Evolutionary conservation across 768 basidiomycete species (phyloP).

Genomic region (Kwoniella sp.): DNA sequence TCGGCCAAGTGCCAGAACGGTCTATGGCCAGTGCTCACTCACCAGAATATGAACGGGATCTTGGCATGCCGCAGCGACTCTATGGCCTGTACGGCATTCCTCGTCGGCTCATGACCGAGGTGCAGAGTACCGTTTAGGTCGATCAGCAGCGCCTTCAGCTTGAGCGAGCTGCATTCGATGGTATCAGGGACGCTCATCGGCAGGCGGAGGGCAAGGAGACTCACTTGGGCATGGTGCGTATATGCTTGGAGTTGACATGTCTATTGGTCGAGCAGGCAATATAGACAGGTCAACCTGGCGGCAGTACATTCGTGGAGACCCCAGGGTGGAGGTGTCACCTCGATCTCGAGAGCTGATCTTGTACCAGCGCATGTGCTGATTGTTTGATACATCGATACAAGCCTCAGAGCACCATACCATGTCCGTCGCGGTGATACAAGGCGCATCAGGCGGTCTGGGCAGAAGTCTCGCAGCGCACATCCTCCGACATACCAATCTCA

Average conservation of each 20-base stretch:
- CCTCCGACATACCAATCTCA: constrained; percentile 45
- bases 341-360: too few species aligned
- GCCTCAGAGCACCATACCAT: too few species aligned
- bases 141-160: constrained; percentile 58
- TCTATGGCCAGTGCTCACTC: constrained; percentile 2
- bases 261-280: too few species aligned
- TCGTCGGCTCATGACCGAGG: constrained; percentile 56
- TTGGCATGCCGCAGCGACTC: constrained; percentile 40
- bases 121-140: constrained; percentile 69
- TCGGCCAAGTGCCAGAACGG: background rate
- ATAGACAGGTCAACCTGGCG: background rate
- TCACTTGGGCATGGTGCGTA: constrained; percentile 9
- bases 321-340: too few species aligned
- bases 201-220: too few species aligned
- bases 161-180: constrained; percentile 10
- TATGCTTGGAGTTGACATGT: background rate
- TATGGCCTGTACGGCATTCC: constrained; percentile 56
- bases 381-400: too few species aligned
- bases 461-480: constrained; percentile 47
- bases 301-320: background rate
- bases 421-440: constrained; percentile 47
- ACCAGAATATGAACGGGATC: constrained; percentile 54
- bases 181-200: background rate
- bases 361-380: too few species aligned
- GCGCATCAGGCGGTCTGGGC: constrained; percentile 41